Conservation (phyloP, 768 basidiomycete species). For the Rickenella mellea region DNA sequence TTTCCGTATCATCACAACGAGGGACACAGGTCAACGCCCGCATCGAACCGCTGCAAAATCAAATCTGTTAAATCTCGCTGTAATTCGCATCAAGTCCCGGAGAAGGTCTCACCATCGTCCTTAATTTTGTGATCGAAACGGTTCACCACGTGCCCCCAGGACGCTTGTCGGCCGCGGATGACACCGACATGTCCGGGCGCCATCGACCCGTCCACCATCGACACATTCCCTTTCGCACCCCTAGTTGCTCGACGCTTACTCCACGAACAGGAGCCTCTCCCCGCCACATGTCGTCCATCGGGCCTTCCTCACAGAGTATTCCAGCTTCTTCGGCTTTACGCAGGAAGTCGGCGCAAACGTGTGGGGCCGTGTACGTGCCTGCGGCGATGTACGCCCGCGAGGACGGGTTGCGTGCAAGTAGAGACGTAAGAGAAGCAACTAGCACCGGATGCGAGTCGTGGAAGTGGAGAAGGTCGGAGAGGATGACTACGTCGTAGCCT, state of each 20-base stretch:
- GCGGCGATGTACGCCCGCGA: slow-evolving; percentile 51
- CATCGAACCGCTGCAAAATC: no score
- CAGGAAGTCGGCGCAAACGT: slow-evolving; percentile 48
- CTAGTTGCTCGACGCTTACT: slow-evolving; percentile 36
- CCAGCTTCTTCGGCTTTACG: slow-evolving; percentile 27
- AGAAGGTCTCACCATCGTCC: no score
- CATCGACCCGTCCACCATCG: slow-evolving; percentile 57
- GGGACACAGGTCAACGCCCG: no score
- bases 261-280: slow-evolving; percentile 33
- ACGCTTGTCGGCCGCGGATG: no score
- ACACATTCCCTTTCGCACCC: slow-evolving; percentile 46
- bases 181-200: no score
- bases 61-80: no score
- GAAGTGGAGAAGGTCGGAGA: slow-evolving; percentile 70
- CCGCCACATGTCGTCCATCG: slow-evolving; percentile 28
- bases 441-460: slow-evolving; percentile 48
- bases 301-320: slow-evolving; percentile 37
- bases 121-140: no score
- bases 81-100: no score
- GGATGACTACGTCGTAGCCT: slow-evolving; percentile 50
- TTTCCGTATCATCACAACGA: no score
- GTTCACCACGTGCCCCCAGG: no score
- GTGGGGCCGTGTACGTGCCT: slow-evolving; percentile 48
- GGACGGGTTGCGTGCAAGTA: slow-evolving; percentile 32
- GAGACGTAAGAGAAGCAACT: slow-evolving; percentile 35